phyloP scores from a whole-genome alignment of 2,329 filamentous ascomycete species.

The Aureobasidium sp. region DNA sequence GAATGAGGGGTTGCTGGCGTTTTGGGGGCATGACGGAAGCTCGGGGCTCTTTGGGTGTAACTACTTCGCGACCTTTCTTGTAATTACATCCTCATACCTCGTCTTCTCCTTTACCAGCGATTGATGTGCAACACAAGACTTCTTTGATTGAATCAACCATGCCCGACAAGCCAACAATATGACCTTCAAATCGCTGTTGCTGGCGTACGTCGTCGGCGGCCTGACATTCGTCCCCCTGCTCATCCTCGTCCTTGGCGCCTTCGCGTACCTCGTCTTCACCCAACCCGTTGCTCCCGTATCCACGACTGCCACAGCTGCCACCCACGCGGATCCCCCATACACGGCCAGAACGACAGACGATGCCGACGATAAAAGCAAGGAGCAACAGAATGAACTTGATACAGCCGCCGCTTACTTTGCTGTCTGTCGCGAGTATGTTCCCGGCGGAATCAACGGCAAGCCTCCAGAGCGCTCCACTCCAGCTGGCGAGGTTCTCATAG shows the following conservation, averaged over 20 bases:
- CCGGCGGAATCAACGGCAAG: conserved; percentile 86
- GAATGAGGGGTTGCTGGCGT: conserved; percentile 11
- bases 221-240: conserved; percentile 78
- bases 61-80: conserved; percentile 7
- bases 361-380: conserved; percentile 49
- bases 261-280: conserved; percentile 64
- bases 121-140: neutral
- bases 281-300: conserved; percentile 4
- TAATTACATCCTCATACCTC: neutral
- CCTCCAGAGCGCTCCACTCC: conserved; percentile 81
- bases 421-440: conserved; percentile 88
- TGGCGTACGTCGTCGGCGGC: conserved; percentile 78
- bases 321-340: neutral
- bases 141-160: neutral
- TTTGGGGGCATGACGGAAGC: neutral
- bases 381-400: conserved; percentile 57
- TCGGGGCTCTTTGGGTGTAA: neutral
- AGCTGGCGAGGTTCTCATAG: conserved; percentile 59
- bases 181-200: conserved; percentile 50
- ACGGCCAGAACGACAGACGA: conserved; percentile 26
- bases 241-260: conserved; percentile 52
- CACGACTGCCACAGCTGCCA: neutral
- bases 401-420: conserved; percentile 89
- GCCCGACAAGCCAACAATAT: conserved; percentile 20
- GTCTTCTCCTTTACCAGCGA: neutral